Conservation (phyloP, 768 basidiomycete genomes). For the Udeniomyces megalosporus region DNA sequence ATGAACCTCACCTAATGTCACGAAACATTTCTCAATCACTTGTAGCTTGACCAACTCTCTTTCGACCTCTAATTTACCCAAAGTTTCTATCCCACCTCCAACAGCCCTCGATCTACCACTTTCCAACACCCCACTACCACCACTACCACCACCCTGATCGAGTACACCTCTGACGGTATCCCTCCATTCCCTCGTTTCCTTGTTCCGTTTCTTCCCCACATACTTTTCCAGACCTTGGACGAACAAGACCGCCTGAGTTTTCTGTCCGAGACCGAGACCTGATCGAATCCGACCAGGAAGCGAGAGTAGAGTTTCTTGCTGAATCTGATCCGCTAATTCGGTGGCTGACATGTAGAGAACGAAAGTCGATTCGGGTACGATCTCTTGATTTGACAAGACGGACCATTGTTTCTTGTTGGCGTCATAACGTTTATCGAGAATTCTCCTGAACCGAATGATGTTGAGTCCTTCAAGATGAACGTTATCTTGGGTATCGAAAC, state of each 20-base stretch:
- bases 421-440: constrained; percentile 23
- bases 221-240: constrained; percentile 26
- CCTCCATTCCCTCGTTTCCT: constrained; percentile 21
- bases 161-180: constrained; percentile 22
- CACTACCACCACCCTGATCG: constrained; percentile 10
- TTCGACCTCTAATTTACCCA: constrained; percentile 19
- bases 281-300: constrained; percentile 18
- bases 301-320: neutral
- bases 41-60: constrained; percentile 25
- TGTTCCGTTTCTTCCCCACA: constrained; percentile 21
- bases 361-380: constrained; percentile 23
- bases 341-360: constrained; percentile 22
- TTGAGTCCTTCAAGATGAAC: constrained; percentile 15
- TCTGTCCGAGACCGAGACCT: constrained; percentile 13
- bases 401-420: constrained; percentile 18
- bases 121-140: neutral
- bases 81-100: constrained; percentile 16
- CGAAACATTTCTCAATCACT: constrained; percentile 22
- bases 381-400: constrained; percentile 17
- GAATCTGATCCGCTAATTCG: constrained; percentile 22
- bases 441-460: constrained; percentile 24
- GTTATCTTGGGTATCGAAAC: constrained; percentile 16
- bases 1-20: constrained; percentile 25
- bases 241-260: constrained; percentile 23
- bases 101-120: neutral